These are phyloP conservation scores for Agapanthus africanus DNA, from an alignment of 106 monocot genomes.

Conservation along the genomic window DNA sequence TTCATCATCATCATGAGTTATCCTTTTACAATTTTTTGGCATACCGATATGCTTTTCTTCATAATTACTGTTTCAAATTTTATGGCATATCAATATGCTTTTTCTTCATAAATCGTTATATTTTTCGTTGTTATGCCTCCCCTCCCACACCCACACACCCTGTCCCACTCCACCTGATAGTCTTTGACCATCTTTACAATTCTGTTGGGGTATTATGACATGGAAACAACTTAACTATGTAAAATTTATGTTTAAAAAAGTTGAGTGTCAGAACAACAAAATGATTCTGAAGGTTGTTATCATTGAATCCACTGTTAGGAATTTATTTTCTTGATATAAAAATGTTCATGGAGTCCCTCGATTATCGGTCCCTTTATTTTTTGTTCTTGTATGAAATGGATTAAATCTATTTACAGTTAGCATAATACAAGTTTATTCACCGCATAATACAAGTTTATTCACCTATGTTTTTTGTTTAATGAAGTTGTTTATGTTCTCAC, in stretches of 20 bases:
- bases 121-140: no score
- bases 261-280: not conserved
- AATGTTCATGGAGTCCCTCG: not conserved
- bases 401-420: not conserved
- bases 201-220: not conserved
- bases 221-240: not conserved
- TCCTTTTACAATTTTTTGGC: no score
- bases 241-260: not conserved
- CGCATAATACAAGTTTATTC: no score
- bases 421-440: not conserved
- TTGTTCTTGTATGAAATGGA: not conserved
- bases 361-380: not conserved
- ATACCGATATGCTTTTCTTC: no score
- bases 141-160: no score
- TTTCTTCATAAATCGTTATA: not conserved
- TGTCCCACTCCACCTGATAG: no score
- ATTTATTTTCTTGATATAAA: not conserved
- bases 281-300: not conserved
- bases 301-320: not conserved
- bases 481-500: not conserved
- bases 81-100: not conserved
- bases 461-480: not conserved
- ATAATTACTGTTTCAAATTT: no score
- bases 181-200: not conserved
- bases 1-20: no score